These are phyloP conservation scores for Hyaloscypha variabilis DNA, from an alignment of 495 filamentous ascomycete species.

Conservation along the genomic window DNA sequence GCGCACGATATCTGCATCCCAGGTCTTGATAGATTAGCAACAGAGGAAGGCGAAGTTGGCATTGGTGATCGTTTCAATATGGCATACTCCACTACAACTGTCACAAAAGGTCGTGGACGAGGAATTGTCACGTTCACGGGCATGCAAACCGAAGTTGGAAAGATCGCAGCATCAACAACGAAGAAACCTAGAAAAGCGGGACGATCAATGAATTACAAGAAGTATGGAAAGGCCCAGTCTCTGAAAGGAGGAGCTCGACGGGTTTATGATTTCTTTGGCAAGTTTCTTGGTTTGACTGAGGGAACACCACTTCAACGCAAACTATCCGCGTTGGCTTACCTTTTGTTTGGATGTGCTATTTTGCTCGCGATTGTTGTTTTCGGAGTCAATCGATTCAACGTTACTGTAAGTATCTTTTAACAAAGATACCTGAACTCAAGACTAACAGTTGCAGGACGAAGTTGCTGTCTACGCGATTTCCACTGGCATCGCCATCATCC, in stretches of 20 bases:
- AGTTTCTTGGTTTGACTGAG: conserved; percentile 73
- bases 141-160: conserved; percentile 85
- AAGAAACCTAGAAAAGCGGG: conserved; percentile 63
- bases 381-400: conserved; percentile 70
- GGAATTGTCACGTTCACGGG: conserved; percentile 72
- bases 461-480: conserved; percentile 84
- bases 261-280: conserved; percentile 63
- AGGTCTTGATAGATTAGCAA: conserved; percentile 33
- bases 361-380: conserved; percentile 80
- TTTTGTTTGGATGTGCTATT: conserved; percentile 74
- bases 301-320: conserved; percentile 85
- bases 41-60: conserved; percentile 52
- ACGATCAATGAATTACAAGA: conserved; percentile 63
- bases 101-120: conserved; percentile 67
- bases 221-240: conserved; percentile 61
- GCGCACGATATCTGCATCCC: conserved; percentile 37
- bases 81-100: conserved; percentile 67
- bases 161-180: conserved; percentile 68
- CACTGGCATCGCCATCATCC: conserved; percentile 71
- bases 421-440: background rate
- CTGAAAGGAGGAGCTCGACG: conserved; percentile 59
- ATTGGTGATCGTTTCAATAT: conserved; percentile 71
- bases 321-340: conserved; percentile 73
- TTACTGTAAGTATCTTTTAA: conserved; percentile 36
- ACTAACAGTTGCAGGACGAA: conserved; percentile 47